Base-by-base conservation (phyloP, 768 basidiomycete genomes). In the Tricholoma sp. region DNA sequence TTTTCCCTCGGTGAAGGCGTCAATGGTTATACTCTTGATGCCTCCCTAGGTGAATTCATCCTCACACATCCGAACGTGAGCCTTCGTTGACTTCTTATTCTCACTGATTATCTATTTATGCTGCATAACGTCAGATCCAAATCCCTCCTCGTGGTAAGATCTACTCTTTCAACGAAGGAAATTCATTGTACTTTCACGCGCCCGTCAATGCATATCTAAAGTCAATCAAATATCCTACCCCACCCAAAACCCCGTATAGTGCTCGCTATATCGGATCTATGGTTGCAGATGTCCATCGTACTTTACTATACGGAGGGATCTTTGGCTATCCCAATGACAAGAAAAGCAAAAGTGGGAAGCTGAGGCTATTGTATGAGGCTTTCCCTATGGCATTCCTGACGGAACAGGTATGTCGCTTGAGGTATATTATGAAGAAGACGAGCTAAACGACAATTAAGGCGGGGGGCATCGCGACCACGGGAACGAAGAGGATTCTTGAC, bases 141-240 rank as follows among this genome's bases (percentile, higher is more conserved):
- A 92, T 99, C 62, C 97, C 97, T 6, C 62, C 84, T 9, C 87
- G 97, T 51, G 97, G 97, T 63, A 98, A 98, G 77, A 99, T 99
- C 68, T 99, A 99, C 77, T 98, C 95, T 3, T 96, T 98, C 81
- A 99, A 99, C 71, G 97, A 99, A 76, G 97, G 97, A 59, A 99
- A 99, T 77, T 83, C 94, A 31, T 79, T 92, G 81, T 95, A 95
- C 76, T 98, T 97, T 79, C 77, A 94, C 72, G 72, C 82, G 49
- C 94, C 90, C 16, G 89, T 91, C 50, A 74, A 74, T 51, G 83
- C 84, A 43, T 96, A 96, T 73, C 82, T 96, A 58, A 85, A 91
- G 60, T 90, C 89, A 61, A 91, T 96, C 82, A 96, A 99, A 74
- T 94, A 82, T 71, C 95, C 96, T 1, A 69, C 83, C 46, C 71